phyloP scores from a whole-genome alignment of 2,329 filamentous ascomycete genomes.

The Colletotrichum plurivorum region DNA sequence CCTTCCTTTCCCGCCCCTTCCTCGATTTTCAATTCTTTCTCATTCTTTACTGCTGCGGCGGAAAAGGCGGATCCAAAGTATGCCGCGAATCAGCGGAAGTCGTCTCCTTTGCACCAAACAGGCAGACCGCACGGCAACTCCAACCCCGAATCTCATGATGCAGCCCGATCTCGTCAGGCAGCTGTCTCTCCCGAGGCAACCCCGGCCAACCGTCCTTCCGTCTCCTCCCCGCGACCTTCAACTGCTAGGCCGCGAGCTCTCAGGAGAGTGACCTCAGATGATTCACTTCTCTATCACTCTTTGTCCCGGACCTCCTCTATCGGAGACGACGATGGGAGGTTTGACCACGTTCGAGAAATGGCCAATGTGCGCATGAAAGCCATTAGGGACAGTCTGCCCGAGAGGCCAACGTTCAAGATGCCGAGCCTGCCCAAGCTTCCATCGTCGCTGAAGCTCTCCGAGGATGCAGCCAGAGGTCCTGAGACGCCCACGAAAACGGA shows the following conservation, averaged over 20 bases:
- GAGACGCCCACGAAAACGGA: conserved; percentile 44
- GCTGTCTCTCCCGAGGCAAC: conserved; percentile 4
- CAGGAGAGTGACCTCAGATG: conserved; percentile 79
- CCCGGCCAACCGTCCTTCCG: conserved; percentile 11
- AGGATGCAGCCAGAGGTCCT: conserved; percentile 39
- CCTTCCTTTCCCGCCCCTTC: conserved; percentile 60
- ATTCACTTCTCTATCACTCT: conserved; percentile 82
- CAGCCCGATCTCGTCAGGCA: conserved; percentile 10
- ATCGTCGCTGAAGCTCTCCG: conserved; percentile 46
- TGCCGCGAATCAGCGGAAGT: conserved; percentile 6
- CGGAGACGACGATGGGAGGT: conserved; percentile 82
- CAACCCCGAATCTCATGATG: conserved; percentile 11
- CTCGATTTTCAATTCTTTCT: conserved; percentile 39
- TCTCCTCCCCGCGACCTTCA: conserved; percentile 27
- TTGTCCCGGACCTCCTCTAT: conserved; percentile 85
- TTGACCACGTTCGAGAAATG: conserved; percentile 84
- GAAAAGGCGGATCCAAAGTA: conserved; percentile 29
- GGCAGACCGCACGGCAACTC: conserved; percentile 28
- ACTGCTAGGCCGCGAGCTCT: conserved; percentile 50
- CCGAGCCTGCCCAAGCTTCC: conserved; percentile 71
- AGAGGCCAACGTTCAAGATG: conserved; percentile 82
- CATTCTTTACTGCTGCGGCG: conserved; percentile 39
- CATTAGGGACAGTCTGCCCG: conserved; percentile 88
- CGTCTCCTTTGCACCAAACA: conserved; percentile 3
- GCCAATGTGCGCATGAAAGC: conserved; percentile 93